Evolutionary conservation across 768 basidiomycete genomes (phyloP).

Genomic region (Lanmaoa pseudosensibilis): DNA sequence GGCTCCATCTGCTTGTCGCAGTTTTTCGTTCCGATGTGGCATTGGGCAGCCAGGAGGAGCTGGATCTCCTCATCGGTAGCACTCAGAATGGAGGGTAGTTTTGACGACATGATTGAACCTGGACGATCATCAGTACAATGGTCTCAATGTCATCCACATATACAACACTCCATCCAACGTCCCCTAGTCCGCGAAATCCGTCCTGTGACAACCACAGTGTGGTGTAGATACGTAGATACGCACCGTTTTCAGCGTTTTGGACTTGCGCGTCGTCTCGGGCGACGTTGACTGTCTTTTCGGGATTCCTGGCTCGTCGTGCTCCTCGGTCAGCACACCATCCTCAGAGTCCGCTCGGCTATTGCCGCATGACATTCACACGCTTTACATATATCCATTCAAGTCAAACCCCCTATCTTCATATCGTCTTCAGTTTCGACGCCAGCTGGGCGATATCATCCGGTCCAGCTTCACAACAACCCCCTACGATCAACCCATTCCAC

Average conservation of each 20-base stretch:
- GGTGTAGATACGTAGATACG: conserved; percentile 24
- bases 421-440: background rate
- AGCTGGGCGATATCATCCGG: conserved; percentile 49
- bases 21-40: conserved; percentile 98
- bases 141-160: conserved; percentile 29
- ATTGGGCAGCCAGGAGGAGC: conserved; percentile 91
- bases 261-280: conserved; percentile 40
- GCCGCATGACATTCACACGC: conserved; percentile 24
- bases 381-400: background rate
- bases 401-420: conserved; percentile 10
- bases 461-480: conserved; percentile 69
- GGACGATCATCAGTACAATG: conserved; percentile 28
- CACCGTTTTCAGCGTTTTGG: conserved; percentile 41
- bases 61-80: conserved; percentile 98
- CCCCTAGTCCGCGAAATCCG: conserved; percentile 9
- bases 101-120: conserved; percentile 64
- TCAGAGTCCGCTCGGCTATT: conserved; percentile 24
- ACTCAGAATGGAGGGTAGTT: conserved; percentile 90
- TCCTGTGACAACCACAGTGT: conserved; percentile 7
- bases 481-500: conserved; percentile 58
- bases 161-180: conserved; percentile 37
- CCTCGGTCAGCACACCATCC: conserved; percentile 2
- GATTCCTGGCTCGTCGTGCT: conserved; percentile 25
- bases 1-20: conserved; percentile 99
- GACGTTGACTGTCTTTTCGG: conserved; percentile 38